These are phyloP conservation scores for Boletus vermiculosoides DNA, from an alignment of 768 basidiomycete species.

Conservation along the genomic window DNA sequence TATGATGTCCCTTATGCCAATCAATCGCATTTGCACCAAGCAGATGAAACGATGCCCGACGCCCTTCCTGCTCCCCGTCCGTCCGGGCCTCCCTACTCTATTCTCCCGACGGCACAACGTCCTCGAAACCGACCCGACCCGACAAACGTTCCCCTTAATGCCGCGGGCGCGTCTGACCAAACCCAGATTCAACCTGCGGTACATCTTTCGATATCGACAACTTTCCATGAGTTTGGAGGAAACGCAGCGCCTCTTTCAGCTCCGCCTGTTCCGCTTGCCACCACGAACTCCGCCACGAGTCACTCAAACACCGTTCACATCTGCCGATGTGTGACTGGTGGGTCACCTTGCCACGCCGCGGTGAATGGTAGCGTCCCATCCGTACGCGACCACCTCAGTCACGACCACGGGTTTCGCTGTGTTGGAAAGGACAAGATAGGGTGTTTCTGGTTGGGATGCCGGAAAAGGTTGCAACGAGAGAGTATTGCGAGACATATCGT, in stretches of 20 bases:
- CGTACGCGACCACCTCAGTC: slow-evolving; percentile 19
- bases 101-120: background rate
- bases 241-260: background rate
- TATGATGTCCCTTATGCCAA: background rate
- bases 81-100: background rate
- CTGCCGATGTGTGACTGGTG: slow-evolving; percentile 5
- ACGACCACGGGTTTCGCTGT: slow-evolving; percentile 2
- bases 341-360: slow-evolving; percentile 1
- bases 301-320: background rate
- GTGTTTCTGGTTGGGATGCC: slow-evolving; percentile 19
- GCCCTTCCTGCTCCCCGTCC: background rate
- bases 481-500: slow-evolving; percentile 22
- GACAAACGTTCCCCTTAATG: background rate
- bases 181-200: background rate
- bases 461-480: slow-evolving; percentile 8
- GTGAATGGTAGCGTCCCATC: slow-evolving; percentile 3
- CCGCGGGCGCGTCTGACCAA: background rate
- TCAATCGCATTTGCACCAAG: background rate
- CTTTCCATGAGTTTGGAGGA: background rate
- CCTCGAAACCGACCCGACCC: background rate
- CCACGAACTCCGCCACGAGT: background rate
- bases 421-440: background rate
- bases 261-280: background rate
- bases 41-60: background rate
- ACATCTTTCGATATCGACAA: background rate